These are phyloP conservation scores for Limtongia smithiae DNA, from an alignment of 805 yeast genomes.

Conservation along the genomic window DNA sequence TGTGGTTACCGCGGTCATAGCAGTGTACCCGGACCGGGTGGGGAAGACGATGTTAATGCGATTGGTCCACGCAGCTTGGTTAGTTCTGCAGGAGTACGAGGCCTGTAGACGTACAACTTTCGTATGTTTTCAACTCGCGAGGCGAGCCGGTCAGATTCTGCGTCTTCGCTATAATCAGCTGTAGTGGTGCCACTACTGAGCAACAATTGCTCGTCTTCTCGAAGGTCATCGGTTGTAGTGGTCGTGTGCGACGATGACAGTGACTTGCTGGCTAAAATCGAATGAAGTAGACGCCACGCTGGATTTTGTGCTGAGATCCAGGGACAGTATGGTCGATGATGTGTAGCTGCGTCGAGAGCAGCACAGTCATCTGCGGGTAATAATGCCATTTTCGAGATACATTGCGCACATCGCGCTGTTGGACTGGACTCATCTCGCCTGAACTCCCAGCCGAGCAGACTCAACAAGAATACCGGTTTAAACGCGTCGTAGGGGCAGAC, in stretches of 20 bases:
- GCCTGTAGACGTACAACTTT: conserved; percentile 16
- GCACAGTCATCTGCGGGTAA: not conserved
- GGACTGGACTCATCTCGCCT: too few relatives aligned
- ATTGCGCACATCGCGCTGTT: too few relatives aligned
- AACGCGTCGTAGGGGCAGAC: not conserved
- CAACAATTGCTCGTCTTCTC: too few relatives aligned
- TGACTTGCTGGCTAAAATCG: conserved; percentile 7
- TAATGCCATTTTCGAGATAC: too few relatives aligned
- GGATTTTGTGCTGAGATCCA: conserved; percentile 20
- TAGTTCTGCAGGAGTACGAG: not conserved
- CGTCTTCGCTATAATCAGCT: too few relatives aligned
- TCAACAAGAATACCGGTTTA: not conserved
- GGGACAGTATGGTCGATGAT: conserved; percentile 28
- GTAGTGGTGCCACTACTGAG: too few relatives aligned
- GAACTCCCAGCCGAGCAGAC: conserved; percentile 1
- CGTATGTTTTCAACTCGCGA: conserved; percentile 14
- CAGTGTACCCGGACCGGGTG: too few relatives aligned
- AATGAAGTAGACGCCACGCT: conserved; percentile 19
- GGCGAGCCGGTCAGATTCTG: not conserved
- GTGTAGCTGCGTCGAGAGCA: conserved; percentile 6
- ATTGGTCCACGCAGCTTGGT: too few relatives aligned
- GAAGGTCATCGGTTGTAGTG: not conserved
- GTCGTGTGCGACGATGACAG: not conserved
- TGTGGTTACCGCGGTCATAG: too few relatives aligned
- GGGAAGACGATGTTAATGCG: too few relatives aligned